Evolutionary conservation across 2,329 filamentous ascomycete species (phyloP).

Genomic region (Epichloe brachyelytri): DNA sequence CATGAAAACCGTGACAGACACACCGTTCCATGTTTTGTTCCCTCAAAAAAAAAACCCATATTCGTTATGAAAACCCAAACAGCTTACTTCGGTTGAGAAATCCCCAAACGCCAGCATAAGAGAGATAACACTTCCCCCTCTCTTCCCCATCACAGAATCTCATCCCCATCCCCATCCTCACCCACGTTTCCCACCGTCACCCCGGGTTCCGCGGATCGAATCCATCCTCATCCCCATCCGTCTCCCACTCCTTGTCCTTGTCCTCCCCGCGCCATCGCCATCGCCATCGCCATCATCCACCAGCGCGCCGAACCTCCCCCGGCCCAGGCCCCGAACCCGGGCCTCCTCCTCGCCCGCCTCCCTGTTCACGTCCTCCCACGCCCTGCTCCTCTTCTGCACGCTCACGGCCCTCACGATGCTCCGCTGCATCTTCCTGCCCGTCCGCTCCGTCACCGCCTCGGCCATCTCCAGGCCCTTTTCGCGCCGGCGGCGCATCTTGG

Average conservation of each 20-base stretch:
- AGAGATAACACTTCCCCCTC: neutral
- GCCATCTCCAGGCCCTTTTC: conserved; percentile 47
- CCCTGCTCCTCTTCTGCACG: conserved; percentile 36
- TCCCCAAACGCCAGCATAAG: neutral
- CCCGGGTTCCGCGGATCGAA: neutral
- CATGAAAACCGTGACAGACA: no score
- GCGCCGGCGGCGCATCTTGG: conserved; percentile 40
- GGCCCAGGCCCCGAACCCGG: conserved; percentile 1
- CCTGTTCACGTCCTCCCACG: conserved; percentile 47
- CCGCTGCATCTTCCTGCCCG: conserved; percentile 39
- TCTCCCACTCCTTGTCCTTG: conserved; percentile 16
- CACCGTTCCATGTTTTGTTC: no score
- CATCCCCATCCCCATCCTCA: conserved; percentile 3
- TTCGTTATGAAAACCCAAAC: neutral
- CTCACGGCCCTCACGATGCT: conserved; percentile 36
- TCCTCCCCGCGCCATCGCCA: conserved; percentile 13
- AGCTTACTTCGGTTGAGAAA: no score
- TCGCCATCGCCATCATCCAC: conserved; percentile 6
- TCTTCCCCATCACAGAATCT: neutral
- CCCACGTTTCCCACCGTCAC: neutral
- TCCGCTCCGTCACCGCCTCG: conserved; percentile 46
- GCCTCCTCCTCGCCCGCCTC: conserved; percentile 12
- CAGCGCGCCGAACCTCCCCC: conserved; percentile 7
- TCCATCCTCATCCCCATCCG: conserved; percentile 18
- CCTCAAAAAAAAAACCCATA: no score